Conservation (phyloP, 352 stramenopile species). For the Globisporangium iwayamae region DNA sequence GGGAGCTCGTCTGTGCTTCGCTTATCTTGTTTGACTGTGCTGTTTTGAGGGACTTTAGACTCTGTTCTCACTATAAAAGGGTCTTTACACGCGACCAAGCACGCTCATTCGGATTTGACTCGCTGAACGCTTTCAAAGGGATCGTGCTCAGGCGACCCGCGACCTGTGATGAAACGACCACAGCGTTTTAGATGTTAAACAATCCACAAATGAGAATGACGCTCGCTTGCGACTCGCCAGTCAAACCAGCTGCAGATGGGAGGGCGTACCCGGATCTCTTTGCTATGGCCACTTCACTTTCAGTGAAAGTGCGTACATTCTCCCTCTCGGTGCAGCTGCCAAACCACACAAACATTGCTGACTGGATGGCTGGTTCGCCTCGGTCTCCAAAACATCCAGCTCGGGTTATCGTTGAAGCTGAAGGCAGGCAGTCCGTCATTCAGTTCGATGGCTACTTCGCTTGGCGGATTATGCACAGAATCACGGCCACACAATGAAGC, state of each 20-base stretch:
- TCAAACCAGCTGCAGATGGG: not conserved
- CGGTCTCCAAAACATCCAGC: constrained; percentile 1
- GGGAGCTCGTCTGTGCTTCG: too few species aligned
- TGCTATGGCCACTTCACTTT: not conserved
- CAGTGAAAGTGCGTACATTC: not conserved
- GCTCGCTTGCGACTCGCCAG: not conserved
- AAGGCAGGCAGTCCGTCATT: not conserved
- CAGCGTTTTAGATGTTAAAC: not conserved
- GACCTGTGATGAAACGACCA: not conserved
- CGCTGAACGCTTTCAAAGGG: too few species aligned
- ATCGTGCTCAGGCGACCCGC: too few species aligned
- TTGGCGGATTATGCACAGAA: not conserved
- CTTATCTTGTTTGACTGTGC: too few species aligned
- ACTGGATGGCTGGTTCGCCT: not conserved
- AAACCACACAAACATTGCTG: not conserved
- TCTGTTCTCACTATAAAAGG: too few species aligned
- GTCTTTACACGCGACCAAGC: not conserved
- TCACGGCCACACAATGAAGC: not conserved
- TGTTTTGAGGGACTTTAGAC: too few species aligned
- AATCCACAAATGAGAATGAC: not conserved
- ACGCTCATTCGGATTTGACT: too few species aligned
- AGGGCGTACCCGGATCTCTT: not conserved
- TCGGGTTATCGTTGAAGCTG: not conserved
- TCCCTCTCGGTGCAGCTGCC: not conserved
- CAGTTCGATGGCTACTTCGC: not conserved